These are phyloP conservation scores for Acer negundo DNA, from an alignment of 345 rosid species.

Conservation along the genomic window DNA sequence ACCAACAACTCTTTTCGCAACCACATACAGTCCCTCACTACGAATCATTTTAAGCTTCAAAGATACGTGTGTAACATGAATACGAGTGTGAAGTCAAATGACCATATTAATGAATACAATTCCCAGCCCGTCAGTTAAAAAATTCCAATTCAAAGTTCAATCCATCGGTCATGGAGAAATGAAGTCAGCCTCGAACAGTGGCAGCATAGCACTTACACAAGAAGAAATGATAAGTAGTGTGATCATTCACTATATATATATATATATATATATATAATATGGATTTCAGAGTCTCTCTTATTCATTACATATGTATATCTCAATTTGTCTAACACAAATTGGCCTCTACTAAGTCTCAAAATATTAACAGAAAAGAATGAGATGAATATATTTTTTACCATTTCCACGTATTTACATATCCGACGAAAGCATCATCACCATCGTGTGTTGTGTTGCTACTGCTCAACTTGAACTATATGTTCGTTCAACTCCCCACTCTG, in stretches of 20 bases:
- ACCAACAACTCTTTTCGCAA: too few species aligned
- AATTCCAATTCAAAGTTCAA: not conserved
- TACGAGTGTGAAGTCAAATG: too few species aligned
- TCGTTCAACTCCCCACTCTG: slow-evolving; percentile 36
- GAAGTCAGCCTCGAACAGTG: not conserved
- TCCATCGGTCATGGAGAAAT: not conserved
- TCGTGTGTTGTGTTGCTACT: slow-evolving; percentile 19
- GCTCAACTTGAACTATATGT: slow-evolving; percentile 32
- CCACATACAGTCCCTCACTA: too few species aligned
- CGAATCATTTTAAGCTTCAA: too few species aligned
- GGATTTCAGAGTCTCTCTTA: slow-evolving; percentile 15
- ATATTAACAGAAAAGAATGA: slow-evolving; percentile 56
- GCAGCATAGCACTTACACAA: not conserved
- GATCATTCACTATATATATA: not conserved
- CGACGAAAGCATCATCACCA: slow-evolving; percentile 10
- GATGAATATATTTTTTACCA: slow-evolving; percentile 30
- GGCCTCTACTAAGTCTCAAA: slow-evolving; percentile 27
- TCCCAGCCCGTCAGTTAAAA: too few species aligned
- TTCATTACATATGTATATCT: slow-evolving; percentile 17
- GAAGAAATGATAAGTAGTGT: not conserved
- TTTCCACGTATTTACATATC: slow-evolving; percentile 36
- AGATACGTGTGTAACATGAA: too few species aligned
- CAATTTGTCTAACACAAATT: slow-evolving; percentile 2
- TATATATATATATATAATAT: slow-evolving; percentile 9
- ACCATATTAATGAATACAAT: not conserved